A percentile compares a stretch with the other conserved stretches of the same genome.
These are phyloP conservation scores for Entomortierella lignicola DNA, from an alignment of 192 early-diverging fungal species.

Conservation along the genomic window DNA sequence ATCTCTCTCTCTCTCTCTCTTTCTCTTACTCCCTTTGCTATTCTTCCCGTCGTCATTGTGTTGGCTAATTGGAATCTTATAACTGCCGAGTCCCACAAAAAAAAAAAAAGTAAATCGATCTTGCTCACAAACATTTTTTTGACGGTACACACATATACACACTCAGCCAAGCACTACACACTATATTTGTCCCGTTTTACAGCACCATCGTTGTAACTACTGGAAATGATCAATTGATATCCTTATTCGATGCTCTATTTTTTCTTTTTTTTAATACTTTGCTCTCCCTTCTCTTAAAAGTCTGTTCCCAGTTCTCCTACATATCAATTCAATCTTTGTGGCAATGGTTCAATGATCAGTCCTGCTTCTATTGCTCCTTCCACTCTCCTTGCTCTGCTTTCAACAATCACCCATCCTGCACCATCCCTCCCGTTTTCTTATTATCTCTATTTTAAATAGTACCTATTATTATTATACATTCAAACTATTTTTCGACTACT, in stretches of 20 bases:
- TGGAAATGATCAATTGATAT: no score
- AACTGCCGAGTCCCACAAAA: neutral
- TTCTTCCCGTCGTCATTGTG: neutral
- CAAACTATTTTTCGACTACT: neutral
- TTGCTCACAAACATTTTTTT: no score
- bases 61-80: no score
- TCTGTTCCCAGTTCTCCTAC: no score
- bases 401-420: neutral
- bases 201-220: no score
- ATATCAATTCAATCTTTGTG: no score
- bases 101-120: neutral
- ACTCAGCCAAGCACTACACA: no score
- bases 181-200: no score
- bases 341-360: neutral
- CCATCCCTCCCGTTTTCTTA: neutral
- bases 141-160: no score
- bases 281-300: no score
- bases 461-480: neutral
- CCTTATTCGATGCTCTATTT: no score
- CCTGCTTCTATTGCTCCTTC: neutral
- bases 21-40: neutral
- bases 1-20: constrained; percentile 2
- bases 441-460: neutral
- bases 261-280: no score
- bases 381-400: constrained; percentile 1